These are phyloP conservation scores for Funneliformis mosseae DNA, from an alignment of 192 early-diverging fungal species.

Conservation along the genomic window DNA sequence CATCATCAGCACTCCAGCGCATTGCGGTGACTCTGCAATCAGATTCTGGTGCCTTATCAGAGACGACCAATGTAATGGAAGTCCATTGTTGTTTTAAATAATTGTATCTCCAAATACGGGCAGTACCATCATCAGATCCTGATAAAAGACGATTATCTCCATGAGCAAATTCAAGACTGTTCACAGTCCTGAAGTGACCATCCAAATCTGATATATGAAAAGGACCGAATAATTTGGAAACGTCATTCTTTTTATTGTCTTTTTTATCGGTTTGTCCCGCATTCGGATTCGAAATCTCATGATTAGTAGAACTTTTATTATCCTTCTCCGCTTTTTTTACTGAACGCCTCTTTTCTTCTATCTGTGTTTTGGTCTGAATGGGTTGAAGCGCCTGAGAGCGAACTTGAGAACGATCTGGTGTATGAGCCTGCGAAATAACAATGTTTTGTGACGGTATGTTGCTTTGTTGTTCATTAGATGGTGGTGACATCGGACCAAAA, in stretches of 20 bases:
- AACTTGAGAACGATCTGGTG: neutral
- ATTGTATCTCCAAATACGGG: slow-evolving; percentile 70
- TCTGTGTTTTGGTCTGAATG: neutral
- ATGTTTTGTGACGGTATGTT: neutral
- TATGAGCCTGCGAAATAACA: too few species aligned
- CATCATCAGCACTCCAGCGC: slow-evolving; percentile 74
- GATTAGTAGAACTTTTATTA: neutral
- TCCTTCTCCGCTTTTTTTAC: neutral
- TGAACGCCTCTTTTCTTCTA: neutral
- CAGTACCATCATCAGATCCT: slow-evolving; percentile 79
- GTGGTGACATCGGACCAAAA: neutral
- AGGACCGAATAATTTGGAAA: slow-evolving; percentile 31
- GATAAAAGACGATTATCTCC: slow-evolving; percentile 68
- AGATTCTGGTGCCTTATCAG: slow-evolving; percentile 28
- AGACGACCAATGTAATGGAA: slow-evolving; percentile 23
- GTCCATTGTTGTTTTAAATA: slow-evolving; percentile 58
- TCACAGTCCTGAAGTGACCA: slow-evolving; percentile 73
- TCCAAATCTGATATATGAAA: slow-evolving; percentile 63
- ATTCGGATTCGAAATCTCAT: neutral
- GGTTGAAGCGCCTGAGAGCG: neutral
- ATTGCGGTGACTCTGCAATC: slow-evolving; percentile 53
- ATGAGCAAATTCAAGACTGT: slow-evolving; percentile 73
- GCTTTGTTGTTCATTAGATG: neutral
- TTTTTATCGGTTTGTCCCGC: neutral
- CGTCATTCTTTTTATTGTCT: neutral